These are phyloP conservation scores for Amanita subjunquillea DNA, from an alignment of 768 basidiomycete species.

Conservation along the genomic window DNA sequence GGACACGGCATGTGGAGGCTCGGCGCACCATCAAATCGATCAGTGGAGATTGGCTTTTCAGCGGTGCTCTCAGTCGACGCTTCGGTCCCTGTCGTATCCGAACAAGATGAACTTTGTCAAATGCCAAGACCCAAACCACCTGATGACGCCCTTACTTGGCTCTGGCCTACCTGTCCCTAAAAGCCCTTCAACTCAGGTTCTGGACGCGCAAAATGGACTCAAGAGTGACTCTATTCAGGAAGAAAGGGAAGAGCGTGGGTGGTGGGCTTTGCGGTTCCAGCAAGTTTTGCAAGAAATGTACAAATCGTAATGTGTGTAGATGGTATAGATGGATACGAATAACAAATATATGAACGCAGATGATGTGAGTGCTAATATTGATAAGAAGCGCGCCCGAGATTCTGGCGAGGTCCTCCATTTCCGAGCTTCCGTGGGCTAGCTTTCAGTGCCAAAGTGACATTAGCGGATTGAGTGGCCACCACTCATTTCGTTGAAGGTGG, in stretches of 20 bases:
- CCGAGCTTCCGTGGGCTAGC: conserved; percentile 74
- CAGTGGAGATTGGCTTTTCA: conserved; percentile 46
- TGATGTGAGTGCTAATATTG: conserved; percentile 71
- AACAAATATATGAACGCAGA: conserved; percentile 14
- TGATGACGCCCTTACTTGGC: conserved; percentile 25
- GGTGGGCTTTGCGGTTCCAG: conserved; percentile 65
- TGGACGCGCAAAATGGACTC: conserved; percentile 11
- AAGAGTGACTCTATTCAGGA: conserved; percentile 16
- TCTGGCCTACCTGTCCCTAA: conserved; percentile 54
- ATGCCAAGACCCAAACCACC: conserved; percentile 19
- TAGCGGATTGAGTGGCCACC: conserved; percentile 83
- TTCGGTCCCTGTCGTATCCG: conserved; percentile 19
- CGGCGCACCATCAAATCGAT: conserved; percentile 6
- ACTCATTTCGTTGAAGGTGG: conserved; percentile 54
- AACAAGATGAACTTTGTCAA: conserved; percentile 14
- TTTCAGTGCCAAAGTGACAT: conserved; percentile 78
- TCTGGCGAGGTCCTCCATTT: conserved; percentile 70
- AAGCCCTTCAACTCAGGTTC: conserved; percentile 58
- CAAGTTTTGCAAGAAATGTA: conserved; percentile 32
- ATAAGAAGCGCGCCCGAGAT: conserved; percentile 64
- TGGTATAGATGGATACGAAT: not conserved
- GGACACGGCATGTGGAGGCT: not conserved
- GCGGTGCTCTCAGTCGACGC: conserved; percentile 38
- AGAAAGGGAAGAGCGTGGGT: conserved; percentile 62
- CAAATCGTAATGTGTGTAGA: conserved; percentile 1